Evolutionary conservation across 768 basidiomycete genomes (phyloP).

Genomic region (Tephrocybe sp.): DNA sequence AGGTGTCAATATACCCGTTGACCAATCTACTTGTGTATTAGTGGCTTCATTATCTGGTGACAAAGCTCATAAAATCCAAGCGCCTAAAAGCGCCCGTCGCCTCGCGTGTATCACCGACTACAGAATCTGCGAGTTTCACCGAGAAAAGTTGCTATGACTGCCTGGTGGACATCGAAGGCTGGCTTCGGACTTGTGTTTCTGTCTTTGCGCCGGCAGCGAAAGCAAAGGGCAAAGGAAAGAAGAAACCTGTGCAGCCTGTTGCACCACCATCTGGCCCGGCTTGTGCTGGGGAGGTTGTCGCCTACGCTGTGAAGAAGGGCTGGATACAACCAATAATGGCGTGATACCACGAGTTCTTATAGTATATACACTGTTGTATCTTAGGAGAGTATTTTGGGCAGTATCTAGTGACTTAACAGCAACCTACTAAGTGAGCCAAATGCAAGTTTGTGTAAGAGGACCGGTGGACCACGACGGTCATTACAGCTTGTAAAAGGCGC

Average conservation of each 20-base stretch:
- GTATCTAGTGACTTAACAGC: no score
- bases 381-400: neutral
- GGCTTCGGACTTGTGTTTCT: conserved; percentile 50
- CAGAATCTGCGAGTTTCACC: conserved; percentile 41
- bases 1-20: neutral
- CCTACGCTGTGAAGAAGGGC: conserved; percentile 56
- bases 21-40: conserved; percentile 38
- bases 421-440: no score
- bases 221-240: conserved; percentile 38
- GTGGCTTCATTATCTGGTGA: conserved; percentile 90
- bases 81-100: conserved; percentile 55
- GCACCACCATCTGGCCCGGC: conserved; percentile 27
- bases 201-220: conserved; percentile 26
- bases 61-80: conserved; percentile 72
- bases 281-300: conserved; percentile 64
- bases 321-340: conserved; percentile 49
- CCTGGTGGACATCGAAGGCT: conserved; percentile 62
- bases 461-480: no score
- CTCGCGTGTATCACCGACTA: conserved; percentile 36
- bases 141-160: conserved; percentile 73
- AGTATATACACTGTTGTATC: neutral
- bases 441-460: no score
- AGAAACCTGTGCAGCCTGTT: conserved; percentile 25
- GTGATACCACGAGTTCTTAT: neutral
- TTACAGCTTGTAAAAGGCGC: no score